Evolutionary conservation across 2,329 filamentous ascomycete species (phyloP).

Genomic region (Microdochium trichocladiopsis): DNA sequence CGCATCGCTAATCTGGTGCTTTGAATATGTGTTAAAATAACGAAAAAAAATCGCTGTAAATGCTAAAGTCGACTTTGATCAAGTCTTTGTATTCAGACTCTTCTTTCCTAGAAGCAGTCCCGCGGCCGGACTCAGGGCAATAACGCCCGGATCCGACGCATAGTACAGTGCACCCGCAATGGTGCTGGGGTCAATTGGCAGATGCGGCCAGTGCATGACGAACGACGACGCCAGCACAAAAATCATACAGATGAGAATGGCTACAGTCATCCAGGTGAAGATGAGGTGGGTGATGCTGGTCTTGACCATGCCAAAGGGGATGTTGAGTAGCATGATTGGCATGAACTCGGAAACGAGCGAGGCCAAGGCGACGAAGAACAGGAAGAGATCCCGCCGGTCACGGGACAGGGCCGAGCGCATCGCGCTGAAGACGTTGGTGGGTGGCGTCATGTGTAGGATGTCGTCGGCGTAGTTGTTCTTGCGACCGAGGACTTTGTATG

Average conservation of each 20-base stretch:
- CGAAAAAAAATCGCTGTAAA: too few species aligned
- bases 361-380: conserved; percentile 26
- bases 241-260: conserved; percentile 31
- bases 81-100: not conserved
- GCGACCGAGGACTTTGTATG: conserved; percentile 30
- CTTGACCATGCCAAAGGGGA: conserved; percentile 35
- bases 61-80: not conserved
- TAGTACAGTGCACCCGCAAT: conserved; percentile 35
- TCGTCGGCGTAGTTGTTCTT: conserved; percentile 26
- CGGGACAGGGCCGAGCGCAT: conserved; percentile 25
- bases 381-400: conserved; percentile 21
- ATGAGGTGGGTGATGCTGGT: conserved; percentile 28
- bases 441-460: conserved; percentile 28
- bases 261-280: conserved; percentile 26
- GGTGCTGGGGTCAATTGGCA: conserved; percentile 34
- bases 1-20: too few species aligned
- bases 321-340: conserved; percentile 36
- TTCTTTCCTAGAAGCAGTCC: not conserved
- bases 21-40: too few species aligned
- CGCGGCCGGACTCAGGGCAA: not conserved
- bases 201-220: conserved; percentile 29
- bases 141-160: conserved; percentile 10
- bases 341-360: conserved; percentile 38
- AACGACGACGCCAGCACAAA: conserved; percentile 26
- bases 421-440: conserved; percentile 34